Evolutionary conservation across 2,329 filamentous ascomycete genomes (phyloP).

Genomic region (Bipolaris zeicola): DNA sequence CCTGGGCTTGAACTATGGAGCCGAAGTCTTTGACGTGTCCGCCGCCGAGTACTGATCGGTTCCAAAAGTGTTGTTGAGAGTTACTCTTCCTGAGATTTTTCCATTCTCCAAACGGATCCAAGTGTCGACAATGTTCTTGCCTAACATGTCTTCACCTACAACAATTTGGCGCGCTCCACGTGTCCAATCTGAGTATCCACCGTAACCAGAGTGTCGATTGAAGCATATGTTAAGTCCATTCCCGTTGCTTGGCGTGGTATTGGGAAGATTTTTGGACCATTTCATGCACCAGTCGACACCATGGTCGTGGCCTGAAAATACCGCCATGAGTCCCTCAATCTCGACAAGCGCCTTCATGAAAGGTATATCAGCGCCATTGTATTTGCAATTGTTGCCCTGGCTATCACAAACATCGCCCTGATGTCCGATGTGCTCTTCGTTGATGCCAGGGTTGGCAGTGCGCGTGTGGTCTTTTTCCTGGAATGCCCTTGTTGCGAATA

Average conservation of each 20-base stretch:
- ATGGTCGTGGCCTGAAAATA: slow-evolving; percentile 72
- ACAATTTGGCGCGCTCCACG: slow-evolving; percentile 65
- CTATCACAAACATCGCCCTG: slow-evolving; percentile 29
- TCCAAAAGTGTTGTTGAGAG: slow-evolving; percentile 65
- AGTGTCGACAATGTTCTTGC: slow-evolving; percentile 56
- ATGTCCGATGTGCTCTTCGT: slow-evolving; percentile 31
- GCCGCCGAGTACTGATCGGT: slow-evolving; percentile 57
- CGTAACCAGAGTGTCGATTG: slow-evolving; percentile 71
- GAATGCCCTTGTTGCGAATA: slow-evolving; percentile 31
- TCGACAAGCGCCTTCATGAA: slow-evolving; percentile 68
- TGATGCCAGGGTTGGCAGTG: slow-evolving; percentile 51
- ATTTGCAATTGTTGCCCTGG: slow-evolving; percentile 32
- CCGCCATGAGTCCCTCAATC: slow-evolving; percentile 54
- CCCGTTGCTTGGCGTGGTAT: slow-evolving; percentile 45
- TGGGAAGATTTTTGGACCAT: slow-evolving; percentile 40
- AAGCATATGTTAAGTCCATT: slow-evolving; percentile 60
- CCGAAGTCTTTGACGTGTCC: slow-evolving; percentile 12
- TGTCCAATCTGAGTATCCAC: slow-evolving; percentile 69
- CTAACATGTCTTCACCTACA: slow-evolving; percentile 53
- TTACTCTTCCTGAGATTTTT: slow-evolving; percentile 57
- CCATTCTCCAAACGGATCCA: slow-evolving; percentile 67
- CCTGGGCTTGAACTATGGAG: slow-evolving; percentile 5
- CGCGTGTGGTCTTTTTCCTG: slow-evolving; percentile 56
- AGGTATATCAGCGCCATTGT: slow-evolving; percentile 58
- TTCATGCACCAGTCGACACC: slow-evolving; percentile 49